Evolutionary conservation across 345 rosid species (phyloP), one percentile per base, ranked within the genome.

Genomic region (Eucalyptus virginea): DNA sequence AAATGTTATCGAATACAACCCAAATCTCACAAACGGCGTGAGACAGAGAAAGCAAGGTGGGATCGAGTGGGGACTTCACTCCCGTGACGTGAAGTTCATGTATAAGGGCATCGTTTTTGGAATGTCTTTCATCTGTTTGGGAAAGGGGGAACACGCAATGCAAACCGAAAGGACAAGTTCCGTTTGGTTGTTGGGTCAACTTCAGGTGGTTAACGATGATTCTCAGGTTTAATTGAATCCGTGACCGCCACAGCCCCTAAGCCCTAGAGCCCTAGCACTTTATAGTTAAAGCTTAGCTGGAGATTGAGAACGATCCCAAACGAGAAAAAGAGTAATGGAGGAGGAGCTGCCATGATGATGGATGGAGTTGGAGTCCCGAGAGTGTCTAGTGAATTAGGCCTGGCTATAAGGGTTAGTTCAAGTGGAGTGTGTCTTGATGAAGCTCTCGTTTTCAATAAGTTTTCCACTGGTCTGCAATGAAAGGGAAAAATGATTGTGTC

Each of bases 181-280:
- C 83, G 42, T 45, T 56, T 89, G 90, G 89, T 87, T 91, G 92
- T 88, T 48, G 92, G 93, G 95, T 93, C 94, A 92, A 92, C 94
- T 90, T 94, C 95, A 92, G 45, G 45, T 37, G 45, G 83, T 72
- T 72, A 72, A 72, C 45, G 45, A 6, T 19, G 83, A 32, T 72
- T 42, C 83, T 91, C 90, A 86, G 93, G 93, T 19, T 91, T 92
- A 69, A 91, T 87, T 91, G 92, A 91, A 88, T 91, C 90, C 89
- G 86, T 88, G 90, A 90, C 90, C 87, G 91, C 44, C 81, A 40
- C 6, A 32, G 42, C 44, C 81, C 77, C 18, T 6, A n/a, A 65
- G 10, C 37, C 77, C 77, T 32, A 19, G 56, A 18, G 56, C 56
- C 56, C 56, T 52, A 19, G 81, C 81, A 21, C 44, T 18, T 34